Base-by-base conservation (phyloP, 805 yeast genomes). In the Pichia gijzeniarum region DNA sequence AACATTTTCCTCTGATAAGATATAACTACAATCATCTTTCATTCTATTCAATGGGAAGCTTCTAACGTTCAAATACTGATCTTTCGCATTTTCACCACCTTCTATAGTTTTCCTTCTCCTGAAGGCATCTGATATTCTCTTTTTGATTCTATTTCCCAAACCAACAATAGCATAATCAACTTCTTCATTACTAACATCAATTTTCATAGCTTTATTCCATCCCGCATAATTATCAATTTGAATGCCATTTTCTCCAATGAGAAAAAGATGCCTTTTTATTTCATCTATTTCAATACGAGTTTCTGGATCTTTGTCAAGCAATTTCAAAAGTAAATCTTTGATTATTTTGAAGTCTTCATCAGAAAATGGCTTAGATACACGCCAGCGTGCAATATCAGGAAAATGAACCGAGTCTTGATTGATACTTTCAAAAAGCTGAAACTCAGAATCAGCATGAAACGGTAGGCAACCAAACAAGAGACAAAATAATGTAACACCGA, bases 401-500 rank as follows among this genome's bases (percentile, higher is more conserved):
- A 83, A 78, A 41, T 64, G 65, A 25, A 86, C 61, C 1, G 70
- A 70, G 32, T 79, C 73, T 43, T 77, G 76, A 36, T 80, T 85
- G 53, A 93, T 93, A 12, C 80, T 88, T 47, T 83, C 82, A 63
- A 91, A 90, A 43, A 93, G 70, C 48, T 84, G 95, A 65, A 76
- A 91, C 57, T 89, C 96, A 28, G 86, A 80, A 40, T 80, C 89
- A 1, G 90, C 95, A 58, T 82, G 79, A 61, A 91, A 93, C 2
- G 99, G 99, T 37, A 93, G 76, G 51, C 74, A 72, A 10, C 99
- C 99, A 66, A 86, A 91, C 13, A 91, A 60, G 33, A 93, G 67
- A 60, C 97, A 90, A 63, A 80, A 93, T 16, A 93, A 67, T 0
- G 98, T 90, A 5, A 91, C 89, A 10, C 99, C 99, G 18, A 89